Percentiles rank a stretch among this genome's conserved stretches.
phyloP scores from a whole-genome alignment of 2,329 filamentous ascomycete genomes.

The Fusarium sp. region DNA sequence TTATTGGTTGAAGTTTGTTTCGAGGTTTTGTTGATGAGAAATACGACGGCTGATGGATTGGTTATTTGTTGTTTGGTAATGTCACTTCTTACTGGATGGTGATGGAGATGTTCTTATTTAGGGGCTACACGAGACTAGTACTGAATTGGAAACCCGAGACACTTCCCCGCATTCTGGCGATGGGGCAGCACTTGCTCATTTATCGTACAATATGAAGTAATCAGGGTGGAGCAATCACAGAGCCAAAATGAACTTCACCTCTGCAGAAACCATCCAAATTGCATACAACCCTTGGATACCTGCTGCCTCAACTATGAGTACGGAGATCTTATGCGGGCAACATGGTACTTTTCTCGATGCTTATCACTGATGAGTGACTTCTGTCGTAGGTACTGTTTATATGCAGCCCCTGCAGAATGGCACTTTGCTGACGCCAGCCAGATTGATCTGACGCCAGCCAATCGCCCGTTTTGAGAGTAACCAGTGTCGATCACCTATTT shows the following conservation, averaged over 20 bases:
- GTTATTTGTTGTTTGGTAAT: background rate
- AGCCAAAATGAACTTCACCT: too few relatives aligned
- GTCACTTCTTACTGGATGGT: background rate
- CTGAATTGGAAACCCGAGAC: background rate
- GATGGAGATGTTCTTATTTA: background rate
- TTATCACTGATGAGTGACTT: background rate
- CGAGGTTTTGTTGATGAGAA: background rate
- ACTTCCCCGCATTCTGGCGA: background rate
- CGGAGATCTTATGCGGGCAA: too few relatives aligned
- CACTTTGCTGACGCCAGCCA: constrained; percentile 9
- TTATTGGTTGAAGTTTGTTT: background rate
- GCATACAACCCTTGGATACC: too few relatives aligned
- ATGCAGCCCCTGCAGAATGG: background rate
- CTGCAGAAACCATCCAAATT: too few relatives aligned
- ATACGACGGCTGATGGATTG: background rate
- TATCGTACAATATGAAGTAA: background rate
- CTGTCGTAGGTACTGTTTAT: background rate
- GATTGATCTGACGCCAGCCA: constrained; percentile 8
- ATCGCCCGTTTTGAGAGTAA: background rate
- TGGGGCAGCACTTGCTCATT: background rate
- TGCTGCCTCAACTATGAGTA: too few relatives aligned
- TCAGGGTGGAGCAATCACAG: background rate
- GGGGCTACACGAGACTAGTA: background rate
- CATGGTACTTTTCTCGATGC: too few relatives aligned
- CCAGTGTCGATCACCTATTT: background rate